Conservation (phyloP, 352 stramenopile species). For the Elongisporangium undulatum region DNA sequence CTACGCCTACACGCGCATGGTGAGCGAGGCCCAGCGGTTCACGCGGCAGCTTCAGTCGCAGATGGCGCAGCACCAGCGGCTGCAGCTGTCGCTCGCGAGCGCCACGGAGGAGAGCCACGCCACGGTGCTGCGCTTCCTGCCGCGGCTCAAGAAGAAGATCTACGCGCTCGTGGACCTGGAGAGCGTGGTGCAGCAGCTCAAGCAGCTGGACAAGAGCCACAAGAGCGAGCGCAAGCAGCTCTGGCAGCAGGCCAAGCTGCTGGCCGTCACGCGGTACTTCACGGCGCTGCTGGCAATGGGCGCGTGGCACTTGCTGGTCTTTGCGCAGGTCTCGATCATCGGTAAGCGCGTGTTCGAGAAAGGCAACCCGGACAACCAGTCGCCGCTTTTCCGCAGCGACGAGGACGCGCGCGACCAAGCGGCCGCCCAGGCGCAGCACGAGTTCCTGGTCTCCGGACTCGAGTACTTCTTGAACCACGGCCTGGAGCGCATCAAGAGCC, state of each 20-base stretch:
- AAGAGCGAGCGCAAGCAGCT: slow-evolving; percentile 52
- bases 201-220: slow-evolving; percentile 63
- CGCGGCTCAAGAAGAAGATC: slow-evolving; percentile 52
- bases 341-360: slow-evolving; percentile 76
- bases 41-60: slow-evolving; percentile 62
- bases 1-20: slow-evolving; percentile 61
- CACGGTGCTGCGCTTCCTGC: slow-evolving; percentile 72
- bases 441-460: slow-evolving; percentile 67
- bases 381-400: slow-evolving; percentile 13
- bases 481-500: slow-evolving; percentile 44
- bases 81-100: slow-evolving; percentile 61
- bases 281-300: slow-evolving; percentile 69
- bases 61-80: slow-evolving; percentile 71
- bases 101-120: slow-evolving; percentile 75
- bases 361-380: slow-evolving; percentile 15
- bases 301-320: slow-evolving; percentile 78
- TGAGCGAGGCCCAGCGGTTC: slow-evolving; percentile 66
- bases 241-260: slow-evolving; percentile 71
- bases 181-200: slow-evolving; percentile 66
- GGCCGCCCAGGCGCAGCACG: slow-evolving; percentile 49
- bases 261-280: slow-evolving; percentile 70
- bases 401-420: slow-evolving; percentile 23
- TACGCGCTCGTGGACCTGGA: slow-evolving; percentile 66
- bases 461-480: slow-evolving; percentile 79
- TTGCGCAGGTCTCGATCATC: slow-evolving; percentile 72